phyloP scores from a whole-genome alignment of 2,329 filamentous ascomycete species.

The Emergomyces pasteurianus region DNA sequence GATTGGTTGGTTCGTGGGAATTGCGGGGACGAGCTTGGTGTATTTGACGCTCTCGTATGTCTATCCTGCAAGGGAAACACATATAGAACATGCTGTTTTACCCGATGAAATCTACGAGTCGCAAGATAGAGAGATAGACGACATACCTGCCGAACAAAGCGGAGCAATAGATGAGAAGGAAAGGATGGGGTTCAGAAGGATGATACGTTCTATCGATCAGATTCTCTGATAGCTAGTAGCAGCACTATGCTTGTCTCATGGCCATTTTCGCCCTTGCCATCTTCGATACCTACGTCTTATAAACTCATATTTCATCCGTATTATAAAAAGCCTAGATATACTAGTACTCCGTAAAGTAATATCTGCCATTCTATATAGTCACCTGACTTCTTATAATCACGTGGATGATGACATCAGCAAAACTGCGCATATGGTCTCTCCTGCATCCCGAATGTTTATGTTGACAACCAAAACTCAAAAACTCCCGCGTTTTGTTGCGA shows the following conservation, averaged over 20 bases:
- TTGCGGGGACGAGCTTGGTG: slow-evolving; percentile 43
- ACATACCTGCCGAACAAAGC: neutral
- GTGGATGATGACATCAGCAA: neutral
- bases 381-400: neutral
- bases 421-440: slow-evolving; percentile 15
- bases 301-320: neutral
- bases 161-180: neutral
- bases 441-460: slow-evolving; percentile 28
- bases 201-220: neutral
- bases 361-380: too few species aligned
- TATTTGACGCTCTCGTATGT: slow-evolving; percentile 41
- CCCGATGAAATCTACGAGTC: slow-evolving; percentile 26
- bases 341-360: too few species aligned
- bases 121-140: neutral
- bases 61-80: slow-evolving; percentile 40
- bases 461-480: slow-evolving; percentile 15
- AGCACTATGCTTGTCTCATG: neutral
- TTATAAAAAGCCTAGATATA: neutral
- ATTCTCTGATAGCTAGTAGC: neutral
- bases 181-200: neutral
- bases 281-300: neutral
- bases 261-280: neutral
- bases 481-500: neutral
- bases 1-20: slow-evolving; percentile 56
- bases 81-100: slow-evolving; percentile 30